Base-by-base conservation (phyloP, 2,329 filamentous ascomycete genomes). In the Colletotrichum camelliae region DNA sequence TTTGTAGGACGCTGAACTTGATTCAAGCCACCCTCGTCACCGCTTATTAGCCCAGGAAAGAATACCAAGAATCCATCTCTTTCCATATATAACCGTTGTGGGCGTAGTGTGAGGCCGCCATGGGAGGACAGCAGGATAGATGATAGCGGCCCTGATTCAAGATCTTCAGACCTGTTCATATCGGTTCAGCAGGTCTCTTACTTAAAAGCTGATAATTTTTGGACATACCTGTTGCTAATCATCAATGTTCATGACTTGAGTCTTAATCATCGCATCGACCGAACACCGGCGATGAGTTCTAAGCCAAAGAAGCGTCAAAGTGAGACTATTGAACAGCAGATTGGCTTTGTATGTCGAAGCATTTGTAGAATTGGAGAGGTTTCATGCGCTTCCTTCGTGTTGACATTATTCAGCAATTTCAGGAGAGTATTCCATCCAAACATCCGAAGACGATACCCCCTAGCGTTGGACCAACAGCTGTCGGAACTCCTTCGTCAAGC, bases 361-460 rank as follows among this genome's bases (percentile, higher is more conserved):
- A n/a, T 43, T 12, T 43, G 39, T 2, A 43, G 18, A 43, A 6
- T 43, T 43, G 39, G 0, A 43, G 9, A 43, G 8, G 3, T 0
- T 0, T 1, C 2, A 43, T n/a, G 9, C 18, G 2, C 18, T 48
- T 48, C 3, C 10, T 48, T 48, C 18, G 1, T 48, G 1, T 48
- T 12, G 18, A n/a, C 0, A n/a, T 1, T 43, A 9, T 2, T 48
- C 18, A 48, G 9, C 5, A 4, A 48, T 9, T 48, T 48, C 39
- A 0, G 18, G 9, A 48, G 39, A 48, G 1, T 7, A 48, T 48
- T 48, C 18, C 18, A 48, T 9, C 18, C 18, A 48, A 12, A 48
- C 18, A 48, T n/a, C 39, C 5, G 0, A n/a, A 12, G 18, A n/a
- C 39, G 3, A n/a, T 7, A 6, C 39, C 0, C n/a, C 18, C 39